Conservation (phyloP, 805 yeast genomes). For the Candida nitratophila region DNA sequence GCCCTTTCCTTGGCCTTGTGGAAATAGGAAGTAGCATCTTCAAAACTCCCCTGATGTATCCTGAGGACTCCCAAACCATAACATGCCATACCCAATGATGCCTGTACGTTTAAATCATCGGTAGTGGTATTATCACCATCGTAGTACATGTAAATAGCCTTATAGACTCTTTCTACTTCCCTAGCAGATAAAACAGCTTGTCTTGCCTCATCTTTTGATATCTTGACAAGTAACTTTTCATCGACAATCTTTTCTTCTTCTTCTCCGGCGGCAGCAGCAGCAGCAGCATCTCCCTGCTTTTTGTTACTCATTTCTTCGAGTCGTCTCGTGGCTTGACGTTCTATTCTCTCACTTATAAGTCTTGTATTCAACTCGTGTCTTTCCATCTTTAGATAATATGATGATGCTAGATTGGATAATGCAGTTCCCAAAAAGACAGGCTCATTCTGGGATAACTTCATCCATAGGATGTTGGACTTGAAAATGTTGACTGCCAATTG, state of each 20-base stretch:
- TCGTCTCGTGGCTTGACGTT: conserved; percentile 3
- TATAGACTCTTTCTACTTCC: conserved; percentile 12
- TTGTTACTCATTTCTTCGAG: conserved; percentile 7
- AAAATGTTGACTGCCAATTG: conserved; percentile 16
- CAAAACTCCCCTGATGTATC: conserved; percentile 50
- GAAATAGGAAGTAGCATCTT: conserved; percentile 52
- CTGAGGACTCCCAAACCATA: conserved; percentile 81
- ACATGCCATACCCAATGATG: conserved; percentile 58
- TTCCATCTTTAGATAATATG: conserved; percentile 18
- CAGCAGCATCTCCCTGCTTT: background rate
- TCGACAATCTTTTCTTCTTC: conserved; percentile 6
- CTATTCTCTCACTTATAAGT: background rate
- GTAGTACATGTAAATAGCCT: conserved; percentile 5
- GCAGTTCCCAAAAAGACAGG: conserved; percentile 16
- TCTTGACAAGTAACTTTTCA: background rate
- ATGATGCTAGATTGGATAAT: conserved; percentile 21
- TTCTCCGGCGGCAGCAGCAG: background rate
- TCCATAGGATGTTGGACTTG: conserved; percentile 22
- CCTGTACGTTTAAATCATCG: conserved; percentile 2
- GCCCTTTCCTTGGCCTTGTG: conserved; percentile 69
- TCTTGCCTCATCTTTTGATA: background rate
- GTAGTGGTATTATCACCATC: conserved; percentile 1
- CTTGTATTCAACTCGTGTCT: conserved; percentile 6
- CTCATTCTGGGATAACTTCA: conserved; percentile 11
- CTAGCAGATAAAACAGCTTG: background rate